A percentile compares a stretch with the other conserved stretches of the same genome.
phyloP scores from a whole-genome alignment of 2,329 filamentous ascomycete species.

The Colletotrichum endophyticum region DNA sequence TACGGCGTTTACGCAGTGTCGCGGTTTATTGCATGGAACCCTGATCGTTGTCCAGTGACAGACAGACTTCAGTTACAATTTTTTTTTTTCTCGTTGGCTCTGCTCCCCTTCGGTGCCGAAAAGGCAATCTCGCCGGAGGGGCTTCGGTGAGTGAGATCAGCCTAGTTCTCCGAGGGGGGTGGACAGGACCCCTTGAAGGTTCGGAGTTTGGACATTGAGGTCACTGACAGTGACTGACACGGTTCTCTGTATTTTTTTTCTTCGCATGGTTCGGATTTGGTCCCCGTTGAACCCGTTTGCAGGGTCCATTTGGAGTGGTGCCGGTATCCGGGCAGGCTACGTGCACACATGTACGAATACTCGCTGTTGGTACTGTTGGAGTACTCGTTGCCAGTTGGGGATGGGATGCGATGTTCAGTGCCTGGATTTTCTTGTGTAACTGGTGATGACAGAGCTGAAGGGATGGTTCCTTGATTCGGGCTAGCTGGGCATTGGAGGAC shows the following conservation, averaged over 20 bases:
- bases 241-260: not conserved
- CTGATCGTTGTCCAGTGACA: not conserved
- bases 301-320: not conserved
- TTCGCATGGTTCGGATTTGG: not conserved
- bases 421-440: not conserved
- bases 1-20: not conserved
- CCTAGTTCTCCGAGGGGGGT: not conserved
- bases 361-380: not conserved
- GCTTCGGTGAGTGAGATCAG: conserved; percentile 11
- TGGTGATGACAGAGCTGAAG: not conserved
- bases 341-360: not conserved
- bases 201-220: not conserved
- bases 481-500: not conserved
- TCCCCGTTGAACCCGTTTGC: not conserved
- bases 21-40: not conserved
- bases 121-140: not conserved
- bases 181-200: not conserved
- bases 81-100: too few relatives aligned
- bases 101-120: not conserved
- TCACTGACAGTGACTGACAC: not conserved
- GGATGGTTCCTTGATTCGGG: conserved; percentile 2
- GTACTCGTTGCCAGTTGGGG: not conserved
- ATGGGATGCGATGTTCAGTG: not conserved
- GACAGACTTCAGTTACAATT: not conserved
- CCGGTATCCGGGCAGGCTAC: not conserved